phyloP scores from a whole-genome alignment of 2,329 filamentous ascomycete species.

The Arthrobotrys megalospora region DNA sequence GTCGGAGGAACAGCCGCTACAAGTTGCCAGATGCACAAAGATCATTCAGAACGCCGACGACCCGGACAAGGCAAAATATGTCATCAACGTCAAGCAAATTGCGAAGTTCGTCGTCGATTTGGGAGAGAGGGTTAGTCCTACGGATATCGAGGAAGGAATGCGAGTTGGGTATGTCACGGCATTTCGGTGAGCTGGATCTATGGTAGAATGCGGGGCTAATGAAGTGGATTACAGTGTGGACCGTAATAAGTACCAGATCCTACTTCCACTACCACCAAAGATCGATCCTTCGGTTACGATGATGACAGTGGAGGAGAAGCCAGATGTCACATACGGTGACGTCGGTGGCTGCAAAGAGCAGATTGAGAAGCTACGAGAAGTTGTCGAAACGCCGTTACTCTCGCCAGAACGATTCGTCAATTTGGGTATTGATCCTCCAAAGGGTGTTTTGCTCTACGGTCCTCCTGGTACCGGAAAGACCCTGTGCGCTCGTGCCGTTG shows the following conservation, averaged over 20 bases:
- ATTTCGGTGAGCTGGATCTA: not conserved
- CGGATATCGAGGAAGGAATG: slow-evolving; percentile 99
- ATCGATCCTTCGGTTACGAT: slow-evolving; percentile 99
- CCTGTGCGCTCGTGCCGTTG: slow-evolving; percentile 94
- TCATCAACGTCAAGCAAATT: slow-evolving; percentile 99
- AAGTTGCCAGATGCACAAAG: slow-evolving; percentile 98
- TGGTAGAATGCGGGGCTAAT: slow-evolving; percentile 22
- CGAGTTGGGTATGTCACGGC: slow-evolving; percentile 79
- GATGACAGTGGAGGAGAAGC: slow-evolving; percentile 99
- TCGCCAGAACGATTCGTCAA: slow-evolving; percentile 98
- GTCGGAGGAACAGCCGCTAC: slow-evolving; percentile 96
- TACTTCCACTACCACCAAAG: slow-evolving; percentile 94
- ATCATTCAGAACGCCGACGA: slow-evolving; percentile 98
- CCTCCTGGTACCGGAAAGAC: slow-evolving; percentile 99
- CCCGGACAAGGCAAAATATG: slow-evolving; percentile 98
- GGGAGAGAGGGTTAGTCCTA: slow-evolving; percentile 94
- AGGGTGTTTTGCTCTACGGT: slow-evolving; percentile 95
- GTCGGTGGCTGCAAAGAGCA: slow-evolving; percentile 99
- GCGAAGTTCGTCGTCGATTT: slow-evolving; percentile 99
- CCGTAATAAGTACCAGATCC: slow-evolving; percentile 98
- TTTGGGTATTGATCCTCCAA: slow-evolving; percentile 98
- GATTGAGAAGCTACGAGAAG: slow-evolving; percentile 98
- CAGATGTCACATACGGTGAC: slow-evolving; percentile 98
- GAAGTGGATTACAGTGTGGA: slow-evolving; percentile 77
- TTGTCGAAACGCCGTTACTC: slow-evolving; percentile 97